Percentiles rank a stretch among this genome's conserved stretches.
Evolutionary conservation across 768 basidiomycete genomes (phyloP).

Genomic region (Thelephora ganbajun): DNA sequence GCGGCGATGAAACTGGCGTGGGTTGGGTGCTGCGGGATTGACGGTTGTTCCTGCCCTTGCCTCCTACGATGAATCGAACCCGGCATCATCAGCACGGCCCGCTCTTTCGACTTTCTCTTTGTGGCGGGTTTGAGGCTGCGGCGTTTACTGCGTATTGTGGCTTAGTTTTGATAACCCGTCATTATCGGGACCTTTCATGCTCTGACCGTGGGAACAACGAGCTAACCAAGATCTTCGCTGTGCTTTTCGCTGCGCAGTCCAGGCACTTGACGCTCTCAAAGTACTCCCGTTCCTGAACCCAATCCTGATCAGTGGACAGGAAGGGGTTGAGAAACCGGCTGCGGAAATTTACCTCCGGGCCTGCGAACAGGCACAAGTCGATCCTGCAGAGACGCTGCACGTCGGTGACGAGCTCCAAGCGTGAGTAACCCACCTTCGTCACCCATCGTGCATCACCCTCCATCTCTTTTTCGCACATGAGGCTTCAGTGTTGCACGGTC

Average conservation of each 20-base stretch:
- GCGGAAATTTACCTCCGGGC: constrained; percentile 40
- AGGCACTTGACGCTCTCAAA: constrained; percentile 44
- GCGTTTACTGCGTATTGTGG: too few species aligned
- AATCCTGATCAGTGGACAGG: constrained; percentile 56
- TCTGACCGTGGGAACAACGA: neutral
- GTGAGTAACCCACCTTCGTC: constrained; percentile 22
- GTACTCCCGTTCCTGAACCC: constrained; percentile 35
- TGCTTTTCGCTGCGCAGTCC: constrained; percentile 13
- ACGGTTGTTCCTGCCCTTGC: too few species aligned
- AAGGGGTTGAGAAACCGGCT: constrained; percentile 57
- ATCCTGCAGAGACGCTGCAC: constrained; percentile 38
- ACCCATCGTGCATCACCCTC: neutral
- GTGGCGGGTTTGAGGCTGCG: too few species aligned
- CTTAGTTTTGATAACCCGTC: neutral
- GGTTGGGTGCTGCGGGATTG: too few species aligned
- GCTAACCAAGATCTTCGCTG: neutral
- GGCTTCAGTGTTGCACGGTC: too few species aligned
- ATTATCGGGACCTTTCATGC: constrained; percentile 16
- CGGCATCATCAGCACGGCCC: too few species aligned
- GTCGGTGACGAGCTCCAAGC: constrained; percentile 62
- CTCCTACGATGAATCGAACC: too few species aligned
- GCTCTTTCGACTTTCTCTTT: too few species aligned
- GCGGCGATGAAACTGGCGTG: too few species aligned
- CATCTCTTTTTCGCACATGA: too few species aligned
- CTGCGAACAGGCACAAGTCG: constrained; percentile 21